Base-by-base conservation (phyloP, 2,329 filamentous ascomycete genomes). In the Fusarium sp. region DNA sequence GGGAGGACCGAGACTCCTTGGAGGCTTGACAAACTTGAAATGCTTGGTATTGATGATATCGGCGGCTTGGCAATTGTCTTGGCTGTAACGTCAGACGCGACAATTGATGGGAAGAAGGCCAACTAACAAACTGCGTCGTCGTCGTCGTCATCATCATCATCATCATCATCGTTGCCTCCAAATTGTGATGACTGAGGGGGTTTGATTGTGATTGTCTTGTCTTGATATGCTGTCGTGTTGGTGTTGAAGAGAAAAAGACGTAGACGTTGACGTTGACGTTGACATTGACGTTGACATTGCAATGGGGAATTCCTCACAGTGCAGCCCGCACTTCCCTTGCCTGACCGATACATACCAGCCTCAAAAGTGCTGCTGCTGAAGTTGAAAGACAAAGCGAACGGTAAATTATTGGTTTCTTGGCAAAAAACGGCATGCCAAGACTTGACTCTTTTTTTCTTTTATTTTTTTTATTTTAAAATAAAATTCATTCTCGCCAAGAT, bases 1-100 rank as follows among this genome's bases (percentile, higher is more conserved):
- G 61, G 61, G 15, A 49, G 41, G 47, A 52, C 61, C 61, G 61
- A 64, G 52, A 33, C 44, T 61, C 21, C 44, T 25, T 19, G 15
- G 41, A 27, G 33, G 8, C 38, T 39, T 37, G 36, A 35, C 31
- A 33, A 42, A 56, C 25, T 23, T 39, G 33, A 48, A 33, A 27
- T 44, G 51, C 54, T 61, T 61, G 60, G 54, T 49, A 17, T 33
- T 38, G 21, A 2, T 55, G 48, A 29, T 63, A 54, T 63, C 9
- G 51, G 14, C 57, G 23, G 23, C 15, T 27, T 47, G 32, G 17
- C 62, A 23, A 29, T 50, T 32, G 32, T 48, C 61, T 64, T 64
- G 61, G 48, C 61, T 58, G 61, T 27, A 54, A 58, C 53, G 41
- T 44, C 11, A n/a, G 47, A 36, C 19, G 27, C 36, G 53, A 37